Percentiles rank a stretch among this genome's conserved stretches.
Conservation (phyloP, 805 yeast genomes). For the Monosporozyma yasuniensis region DNA sequence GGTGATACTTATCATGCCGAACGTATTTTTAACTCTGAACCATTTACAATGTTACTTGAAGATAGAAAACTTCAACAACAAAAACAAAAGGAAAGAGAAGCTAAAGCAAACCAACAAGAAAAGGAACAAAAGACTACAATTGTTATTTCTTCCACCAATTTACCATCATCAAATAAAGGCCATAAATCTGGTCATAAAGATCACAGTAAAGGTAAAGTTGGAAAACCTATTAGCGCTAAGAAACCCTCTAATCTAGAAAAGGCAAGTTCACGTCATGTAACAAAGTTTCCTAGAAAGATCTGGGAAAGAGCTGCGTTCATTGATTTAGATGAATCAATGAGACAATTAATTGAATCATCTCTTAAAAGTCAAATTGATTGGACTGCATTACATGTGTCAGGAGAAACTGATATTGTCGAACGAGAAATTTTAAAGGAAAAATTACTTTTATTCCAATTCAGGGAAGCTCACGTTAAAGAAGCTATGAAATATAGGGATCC, state of each 20-base stretch:
- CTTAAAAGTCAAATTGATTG: conserved; percentile 51
- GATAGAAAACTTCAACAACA: conserved; percentile 38
- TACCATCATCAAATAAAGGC: background rate
- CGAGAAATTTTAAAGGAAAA: conserved; percentile 20
- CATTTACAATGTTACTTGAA: conserved; percentile 62
- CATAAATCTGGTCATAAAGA: background rate
- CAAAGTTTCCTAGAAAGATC: conserved; percentile 39
- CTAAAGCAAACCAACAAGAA: conserved; percentile 39
- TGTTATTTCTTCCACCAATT: conserved; percentile 28
- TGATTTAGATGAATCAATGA: conserved; percentile 54
- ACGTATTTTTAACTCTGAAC: conserved; percentile 56
- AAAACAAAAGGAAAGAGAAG: conserved; percentile 39
- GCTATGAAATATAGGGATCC: conserved; percentile 51
- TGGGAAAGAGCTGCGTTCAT: conserved; percentile 68
- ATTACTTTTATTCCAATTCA: conserved; percentile 53
- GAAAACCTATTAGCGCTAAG: background rate
- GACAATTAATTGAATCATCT: conserved; percentile 54
- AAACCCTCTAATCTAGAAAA: conserved; percentile 2
- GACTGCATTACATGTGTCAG: conserved; percentile 25
- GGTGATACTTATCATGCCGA: conserved; percentile 40
- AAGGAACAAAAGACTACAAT: conserved; percentile 43
- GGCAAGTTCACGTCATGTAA: conserved; percentile 4
- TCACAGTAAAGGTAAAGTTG: background rate
- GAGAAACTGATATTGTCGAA: conserved; percentile 6
- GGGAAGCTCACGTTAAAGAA: conserved; percentile 60